Evolutionary conservation across 805 yeast genomes (phyloP), one percentile per base, ranked within the genome.

Genomic region (Torulaspora maleeae): DNA sequence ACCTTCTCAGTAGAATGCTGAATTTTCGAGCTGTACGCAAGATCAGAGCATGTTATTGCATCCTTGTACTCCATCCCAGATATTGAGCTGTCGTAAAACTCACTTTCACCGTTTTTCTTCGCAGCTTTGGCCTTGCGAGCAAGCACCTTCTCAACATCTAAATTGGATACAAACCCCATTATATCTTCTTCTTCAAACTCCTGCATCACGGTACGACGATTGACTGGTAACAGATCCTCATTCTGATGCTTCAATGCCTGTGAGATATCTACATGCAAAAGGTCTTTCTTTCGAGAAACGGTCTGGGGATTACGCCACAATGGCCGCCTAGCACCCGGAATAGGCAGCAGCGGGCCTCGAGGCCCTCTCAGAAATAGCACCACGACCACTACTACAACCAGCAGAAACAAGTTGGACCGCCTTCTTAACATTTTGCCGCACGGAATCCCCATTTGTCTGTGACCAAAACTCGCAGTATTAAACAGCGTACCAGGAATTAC

Each of bases 131-230:
- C 44, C 28, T 41, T 41, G 16, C 22, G 27, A 7, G 20, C 36
- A 13, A 35, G 27, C 6, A 35, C 36, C 27, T 41, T 41, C 4
- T 37, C 28, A 5, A 51, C 27, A 33, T 51, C 50, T 22, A 53
- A 15, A 44, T 53, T 53, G 3, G 55, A 48, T 1, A 43, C 48
- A 30, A 30, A 50, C 3, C 51, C 55, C 8, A 34, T 29, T 5
- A 49, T 12, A 11, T 30, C 35, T 15, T 37, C 42, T 8, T 36
- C 42, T 12, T 30, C 22, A 28, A 27, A 53, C 10, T 37, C 27
- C n/a, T 49, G 43, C 17, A 27, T 33, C 2, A 25, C 12, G 5
- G 40, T 29, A 9, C 40, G 41, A 10, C 27, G 39, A 27, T 46
- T 41, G 2, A 51, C 11, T 8, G 54, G 47, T 11, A 49, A 32